Conservation (phyloP, 1,139 yeast genomes). For the Pneumocystis wakefieldiae region DNA sequence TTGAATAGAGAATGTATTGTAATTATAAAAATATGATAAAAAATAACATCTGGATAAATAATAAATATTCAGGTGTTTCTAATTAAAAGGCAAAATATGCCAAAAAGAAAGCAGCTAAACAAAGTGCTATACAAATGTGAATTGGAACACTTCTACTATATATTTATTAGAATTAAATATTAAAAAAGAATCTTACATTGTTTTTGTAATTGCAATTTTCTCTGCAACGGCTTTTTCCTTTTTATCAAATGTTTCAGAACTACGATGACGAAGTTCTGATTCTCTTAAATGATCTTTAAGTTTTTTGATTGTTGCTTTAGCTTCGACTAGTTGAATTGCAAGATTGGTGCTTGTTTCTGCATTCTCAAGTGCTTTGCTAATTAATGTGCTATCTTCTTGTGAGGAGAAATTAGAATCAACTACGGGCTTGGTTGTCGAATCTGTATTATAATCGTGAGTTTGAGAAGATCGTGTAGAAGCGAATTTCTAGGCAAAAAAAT, state of each 20-base stretch:
- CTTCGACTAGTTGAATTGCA: background rate
- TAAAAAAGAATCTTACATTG: background rate
- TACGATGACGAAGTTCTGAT: background rate
- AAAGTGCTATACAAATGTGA: background rate
- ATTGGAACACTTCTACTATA: background rate
- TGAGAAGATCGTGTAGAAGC: background rate
- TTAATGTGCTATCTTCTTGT: background rate
- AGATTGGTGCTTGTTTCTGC: background rate
- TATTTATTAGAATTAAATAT: background rate
- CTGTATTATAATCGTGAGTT: background rate
- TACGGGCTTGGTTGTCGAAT: background rate
- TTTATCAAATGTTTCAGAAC: background rate
- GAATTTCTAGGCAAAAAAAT: background rate
- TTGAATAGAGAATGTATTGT: background rate
- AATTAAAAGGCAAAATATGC: slow-evolving; percentile 1
- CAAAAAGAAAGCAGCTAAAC: background rate
- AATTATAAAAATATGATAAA: background rate
- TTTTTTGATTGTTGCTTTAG: background rate
- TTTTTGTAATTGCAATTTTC: background rate
- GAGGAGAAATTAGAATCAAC: background rate
- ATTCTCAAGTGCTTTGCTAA: background rate
- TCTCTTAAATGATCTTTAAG: background rate
- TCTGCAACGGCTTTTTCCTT: background rate
- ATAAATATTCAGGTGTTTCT: background rate
- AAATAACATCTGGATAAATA: background rate